A percentile compares a stretch with the other conserved stretches of the same genome.
These are phyloP conservation scores for Aspergillus pseudoglaucus DNA, from an alignment of 2,329 filamentous ascomycete species.

Conservation along the genomic window DNA sequence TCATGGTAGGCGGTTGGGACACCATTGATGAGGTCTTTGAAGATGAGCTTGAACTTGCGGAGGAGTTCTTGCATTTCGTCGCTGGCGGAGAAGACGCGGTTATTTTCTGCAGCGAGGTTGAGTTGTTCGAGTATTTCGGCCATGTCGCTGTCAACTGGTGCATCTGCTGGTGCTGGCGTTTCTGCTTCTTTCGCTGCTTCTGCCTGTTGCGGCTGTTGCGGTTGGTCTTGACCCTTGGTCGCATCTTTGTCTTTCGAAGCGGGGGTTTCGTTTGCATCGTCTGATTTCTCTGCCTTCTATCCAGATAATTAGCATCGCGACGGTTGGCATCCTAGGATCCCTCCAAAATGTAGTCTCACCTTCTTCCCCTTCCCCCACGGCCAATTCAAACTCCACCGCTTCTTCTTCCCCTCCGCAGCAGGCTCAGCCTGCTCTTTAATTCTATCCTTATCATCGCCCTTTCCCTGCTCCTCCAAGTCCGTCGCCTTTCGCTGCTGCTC, in stretches of 20 bases:
- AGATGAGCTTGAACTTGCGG: constrained; percentile 76
- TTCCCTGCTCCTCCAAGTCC: neutral
- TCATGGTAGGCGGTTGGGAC: constrained; percentile 91
- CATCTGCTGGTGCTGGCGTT: constrained; percentile 26
- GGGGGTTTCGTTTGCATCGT: neutral
- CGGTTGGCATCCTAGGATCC: too few relatives aligned
- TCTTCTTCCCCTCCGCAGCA: neutral
- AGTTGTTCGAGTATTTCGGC: constrained; percentile 73
- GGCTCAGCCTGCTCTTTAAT: neutral
- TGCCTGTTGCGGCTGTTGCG: neutral
- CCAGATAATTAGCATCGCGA: neutral
- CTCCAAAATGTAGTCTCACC: neutral
- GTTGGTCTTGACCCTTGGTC: neutral
- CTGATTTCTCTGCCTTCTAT: neutral
- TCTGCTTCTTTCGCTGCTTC: neutral
- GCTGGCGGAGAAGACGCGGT: constrained; percentile 77
- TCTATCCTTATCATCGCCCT: neutral
- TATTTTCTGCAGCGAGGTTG: constrained; percentile 76
- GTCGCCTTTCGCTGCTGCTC: neutral
- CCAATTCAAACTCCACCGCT: neutral
- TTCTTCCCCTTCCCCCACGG: neutral
- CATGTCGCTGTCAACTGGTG: constrained; percentile 56
- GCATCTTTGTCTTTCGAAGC: neutral
- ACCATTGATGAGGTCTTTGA: constrained; percentile 87
- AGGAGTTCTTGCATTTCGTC: constrained; percentile 76